Percentiles rank a stretch among this genome's conserved stretches.
Evolutionary conservation across 1,284 basidiomycete genomes (phyloP).

Genomic region (Cryptococcus hybrid): DNA sequence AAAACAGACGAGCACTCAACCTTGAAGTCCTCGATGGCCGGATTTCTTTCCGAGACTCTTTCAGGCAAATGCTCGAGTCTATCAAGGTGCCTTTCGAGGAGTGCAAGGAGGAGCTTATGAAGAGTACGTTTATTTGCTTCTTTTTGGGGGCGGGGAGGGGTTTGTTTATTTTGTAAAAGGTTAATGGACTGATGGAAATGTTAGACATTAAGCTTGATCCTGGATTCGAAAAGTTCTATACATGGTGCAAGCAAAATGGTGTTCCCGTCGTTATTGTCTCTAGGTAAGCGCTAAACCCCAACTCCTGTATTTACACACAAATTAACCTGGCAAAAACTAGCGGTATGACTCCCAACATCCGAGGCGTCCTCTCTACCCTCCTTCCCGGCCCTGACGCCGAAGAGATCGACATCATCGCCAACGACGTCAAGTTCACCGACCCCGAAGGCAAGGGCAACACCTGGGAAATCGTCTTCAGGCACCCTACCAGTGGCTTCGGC

Average conservation of each 20-base stretch:
- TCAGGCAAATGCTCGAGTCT: slow-evolving; percentile 74
- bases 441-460: slow-evolving; percentile 59
- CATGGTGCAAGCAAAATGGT: slow-evolving; percentile 70
- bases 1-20: slow-evolving; percentile 61
- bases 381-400: slow-evolving; percentile 69
- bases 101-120: slow-evolving; percentile 65
- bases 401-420: slow-evolving; percentile 84
- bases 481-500: slow-evolving; percentile 81
- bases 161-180: background rate
- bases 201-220: slow-evolving; percentile 79
- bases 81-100: slow-evolving; percentile 71
- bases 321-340: slow-evolving; percentile 51
- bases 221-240: slow-evolving; percentile 81
- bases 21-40: slow-evolving; percentile 64
- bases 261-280: slow-evolving; percentile 91
- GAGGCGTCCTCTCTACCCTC: slow-evolving; percentile 75
- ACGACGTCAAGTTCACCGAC: slow-evolving; percentile 65
- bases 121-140: slow-evolving; percentile 53
- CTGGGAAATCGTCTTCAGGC: slow-evolving; percentile 84
- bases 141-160: too few relatives aligned
- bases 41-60: slow-evolving; percentile 73
- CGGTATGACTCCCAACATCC: slow-evolving; percentile 81
- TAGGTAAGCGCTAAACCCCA: slow-evolving; percentile 55
- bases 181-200: slow-evolving; percentile 1
- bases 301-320: background rate